Percentiles rank a stretch among this genome's conserved stretches.
phyloP scores from a whole-genome alignment of 148 eudicot genomes.

The Spergularia bocconei region DNA sequence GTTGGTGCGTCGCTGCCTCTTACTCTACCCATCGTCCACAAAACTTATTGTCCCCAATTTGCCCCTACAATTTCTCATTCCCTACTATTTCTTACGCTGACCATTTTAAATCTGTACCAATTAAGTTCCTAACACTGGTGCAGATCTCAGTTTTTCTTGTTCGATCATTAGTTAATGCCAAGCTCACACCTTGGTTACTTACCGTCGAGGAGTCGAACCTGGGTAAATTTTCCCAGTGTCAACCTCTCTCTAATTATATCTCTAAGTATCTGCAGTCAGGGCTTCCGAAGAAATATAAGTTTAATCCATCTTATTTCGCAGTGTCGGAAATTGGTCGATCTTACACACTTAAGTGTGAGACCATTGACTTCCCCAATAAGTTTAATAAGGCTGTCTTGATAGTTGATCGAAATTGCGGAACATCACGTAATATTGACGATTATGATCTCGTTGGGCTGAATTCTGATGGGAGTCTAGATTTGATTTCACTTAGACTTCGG shows the following conservation, averaged over 20 bases:
- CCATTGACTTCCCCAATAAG: too few relatives aligned
- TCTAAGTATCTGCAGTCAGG: too few relatives aligned
- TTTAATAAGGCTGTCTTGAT: slow-evolving; percentile 11
- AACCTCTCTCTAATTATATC: background rate
- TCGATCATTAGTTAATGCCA: background rate
- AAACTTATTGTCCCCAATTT: background rate
- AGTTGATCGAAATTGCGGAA: background rate
- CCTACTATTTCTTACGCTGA: too few relatives aligned
- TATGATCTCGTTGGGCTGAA: slow-evolving; percentile 4
- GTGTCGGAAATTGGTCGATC: background rate
- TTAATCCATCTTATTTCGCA: too few relatives aligned
- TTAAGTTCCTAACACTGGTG: too few relatives aligned
- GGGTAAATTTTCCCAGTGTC: slow-evolving; percentile 3
- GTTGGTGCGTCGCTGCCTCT: background rate
- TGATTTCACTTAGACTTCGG: background rate
- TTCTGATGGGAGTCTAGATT: background rate
- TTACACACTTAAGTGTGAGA: background rate
- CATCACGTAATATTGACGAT: background rate
- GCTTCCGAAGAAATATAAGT: too few relatives aligned
- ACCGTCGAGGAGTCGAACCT: slow-evolving; percentile 9
- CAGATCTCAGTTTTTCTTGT: slow-evolving; percentile 6
- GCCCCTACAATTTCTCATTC: background rate
- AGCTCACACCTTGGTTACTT: background rate
- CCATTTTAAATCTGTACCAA: background rate
- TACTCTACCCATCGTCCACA: background rate